A percentile compares a stretch with the other conserved stretches of the same genome.
These are phyloP conservation scores for Botrytis medusae DNA, from an alignment of 2,329 filamentous ascomycete genomes.

Conservation along the genomic window DNA sequence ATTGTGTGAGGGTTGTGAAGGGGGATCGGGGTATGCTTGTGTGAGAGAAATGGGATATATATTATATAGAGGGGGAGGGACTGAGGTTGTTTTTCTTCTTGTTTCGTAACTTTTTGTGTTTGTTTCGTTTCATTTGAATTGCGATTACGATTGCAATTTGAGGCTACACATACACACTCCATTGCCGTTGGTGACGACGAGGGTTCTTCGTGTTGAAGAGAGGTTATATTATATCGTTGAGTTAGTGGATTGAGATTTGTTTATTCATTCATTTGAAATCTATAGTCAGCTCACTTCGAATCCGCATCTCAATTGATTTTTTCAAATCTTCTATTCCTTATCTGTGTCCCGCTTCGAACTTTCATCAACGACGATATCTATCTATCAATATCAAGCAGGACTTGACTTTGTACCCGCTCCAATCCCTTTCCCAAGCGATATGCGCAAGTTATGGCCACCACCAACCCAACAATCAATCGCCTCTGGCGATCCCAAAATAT, in stretches of 20 bases:
- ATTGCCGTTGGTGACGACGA: not conserved
- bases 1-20: too few relatives aligned
- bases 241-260: not conserved
- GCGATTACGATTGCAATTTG: not conserved
- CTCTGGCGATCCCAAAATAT: conserved; percentile 39
- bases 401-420: not conserved
- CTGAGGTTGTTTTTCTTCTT: conserved; percentile 10
- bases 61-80: not conserved
- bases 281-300: not conserved
- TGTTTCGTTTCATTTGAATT: conserved; percentile 3
- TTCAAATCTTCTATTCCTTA: not conserved
- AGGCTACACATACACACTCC: not conserved
- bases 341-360: not conserved
- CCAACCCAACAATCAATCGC: conserved; percentile 37
- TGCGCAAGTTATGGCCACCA: conserved; percentile 40
- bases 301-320: not conserved
- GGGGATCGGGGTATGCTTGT: not conserved
- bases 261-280: not conserved
- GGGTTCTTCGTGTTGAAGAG: not conserved
- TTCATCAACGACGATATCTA: not conserved
- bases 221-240: not conserved
- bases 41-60: not conserved
- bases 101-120: not conserved
- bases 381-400: conserved; percentile 1
- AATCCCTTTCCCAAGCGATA: conserved; percentile 28